A percentile compares a stretch with the other conserved stretches of the same genome.
phyloP scores from a whole-genome alignment of 1,139 yeast species.

The Protomyces inouyei region DNA sequence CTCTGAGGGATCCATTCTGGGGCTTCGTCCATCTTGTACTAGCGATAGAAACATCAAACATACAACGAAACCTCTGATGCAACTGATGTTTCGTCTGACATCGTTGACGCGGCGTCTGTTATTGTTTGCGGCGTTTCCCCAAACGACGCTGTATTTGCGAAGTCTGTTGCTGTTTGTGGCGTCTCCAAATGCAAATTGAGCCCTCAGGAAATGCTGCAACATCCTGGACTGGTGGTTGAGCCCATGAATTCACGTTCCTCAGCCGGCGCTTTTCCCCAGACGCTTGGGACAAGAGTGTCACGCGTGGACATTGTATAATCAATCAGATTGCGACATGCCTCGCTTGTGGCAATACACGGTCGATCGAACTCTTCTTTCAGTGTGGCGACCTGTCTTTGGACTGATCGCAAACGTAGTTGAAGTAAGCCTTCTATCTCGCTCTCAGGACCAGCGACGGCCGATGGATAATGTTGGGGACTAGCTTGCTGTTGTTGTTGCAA shows the following conservation, averaged over 20 bases:
- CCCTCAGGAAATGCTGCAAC: neutral
- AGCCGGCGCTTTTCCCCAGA: neutral
- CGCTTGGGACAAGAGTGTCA: slow-evolving; percentile 17
- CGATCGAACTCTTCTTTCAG: neutral
- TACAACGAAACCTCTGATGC: neutral
- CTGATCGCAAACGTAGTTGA: neutral
- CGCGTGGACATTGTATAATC: slow-evolving; percentile 1
- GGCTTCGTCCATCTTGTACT: neutral
- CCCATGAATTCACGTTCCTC: neutral
- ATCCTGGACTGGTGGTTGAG: neutral
- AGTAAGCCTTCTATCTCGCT: neutral
- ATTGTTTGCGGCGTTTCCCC: too few species aligned
- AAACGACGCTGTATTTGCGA: too few species aligned
- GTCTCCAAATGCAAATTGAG: too few species aligned
- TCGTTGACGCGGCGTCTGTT: neutral
- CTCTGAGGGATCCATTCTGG: neutral
- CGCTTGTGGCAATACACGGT: neutral
- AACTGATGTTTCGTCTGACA: neutral
- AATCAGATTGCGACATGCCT: slow-evolving; percentile 10
- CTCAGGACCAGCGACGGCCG: neutral
- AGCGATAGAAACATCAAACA: neutral
- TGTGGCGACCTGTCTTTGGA: neutral
- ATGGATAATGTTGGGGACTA: neutral
- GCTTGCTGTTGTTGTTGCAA: neutral
- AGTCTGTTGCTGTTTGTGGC: too few species aligned